Evolutionary conservation across 805 yeast species (phyloP).

Genomic region (Pichia ethanolica): DNA sequence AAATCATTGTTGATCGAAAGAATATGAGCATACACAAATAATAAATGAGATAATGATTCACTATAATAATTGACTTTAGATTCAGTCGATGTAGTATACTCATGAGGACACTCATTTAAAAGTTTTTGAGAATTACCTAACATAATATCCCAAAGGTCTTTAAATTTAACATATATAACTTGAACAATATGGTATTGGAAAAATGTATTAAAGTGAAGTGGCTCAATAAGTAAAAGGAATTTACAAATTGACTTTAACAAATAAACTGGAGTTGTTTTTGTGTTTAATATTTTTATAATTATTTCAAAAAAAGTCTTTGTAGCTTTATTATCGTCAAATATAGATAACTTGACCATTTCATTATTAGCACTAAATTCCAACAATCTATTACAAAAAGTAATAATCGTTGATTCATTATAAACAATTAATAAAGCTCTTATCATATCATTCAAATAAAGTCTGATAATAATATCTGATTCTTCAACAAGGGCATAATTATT

Average conservation of each 20-base stretch:
- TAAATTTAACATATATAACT: not conserved
- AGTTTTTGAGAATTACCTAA: not conserved
- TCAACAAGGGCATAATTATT: not conserved
- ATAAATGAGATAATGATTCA: not conserved
- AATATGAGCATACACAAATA: constrained; percentile 4
- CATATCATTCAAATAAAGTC: not conserved
- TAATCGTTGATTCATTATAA: not conserved
- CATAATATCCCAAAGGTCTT: not conserved
- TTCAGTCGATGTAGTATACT: not conserved
- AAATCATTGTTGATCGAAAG: not conserved
- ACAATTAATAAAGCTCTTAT: not conserved
- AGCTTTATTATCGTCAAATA: too few species aligned
- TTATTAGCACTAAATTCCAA: not conserved
- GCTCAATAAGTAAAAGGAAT: not conserved
- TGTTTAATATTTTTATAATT: not conserved
- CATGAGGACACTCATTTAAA: not conserved
- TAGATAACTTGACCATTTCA: not conserved
- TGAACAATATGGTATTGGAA: not conserved
- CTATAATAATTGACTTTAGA: not conserved
- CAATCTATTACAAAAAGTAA: not conserved
- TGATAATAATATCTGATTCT: not conserved
- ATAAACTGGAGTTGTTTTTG: not conserved
- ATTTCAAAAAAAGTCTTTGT: not conserved
- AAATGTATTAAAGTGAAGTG: not conserved
- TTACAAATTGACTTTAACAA: not conserved